These are phyloP conservation scores for Clausena lansium DNA, from an alignment of 345 rosid genomes.

Conservation along the genomic window DNA sequence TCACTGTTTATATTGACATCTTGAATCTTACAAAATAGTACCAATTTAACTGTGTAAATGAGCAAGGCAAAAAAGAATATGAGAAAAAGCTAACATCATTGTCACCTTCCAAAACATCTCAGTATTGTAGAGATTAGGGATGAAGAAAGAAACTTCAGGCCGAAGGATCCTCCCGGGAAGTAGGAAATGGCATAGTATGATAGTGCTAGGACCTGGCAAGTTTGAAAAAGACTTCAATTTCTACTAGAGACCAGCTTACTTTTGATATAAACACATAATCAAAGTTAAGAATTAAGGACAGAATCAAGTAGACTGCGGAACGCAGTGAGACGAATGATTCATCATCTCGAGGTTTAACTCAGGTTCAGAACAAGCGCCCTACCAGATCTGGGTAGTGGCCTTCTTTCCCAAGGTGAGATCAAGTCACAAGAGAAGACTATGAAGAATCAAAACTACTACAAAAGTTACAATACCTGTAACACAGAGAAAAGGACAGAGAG, in stretches of 20 bases:
- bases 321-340: not conserved
- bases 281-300: not conserved
- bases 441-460: not conserved
- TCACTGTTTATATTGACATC: not conserved
- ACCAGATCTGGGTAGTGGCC: not conserved
- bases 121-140: constrained; percentile 33
- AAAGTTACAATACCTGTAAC: constrained; percentile 49
- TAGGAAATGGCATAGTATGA: constrained; percentile 46
- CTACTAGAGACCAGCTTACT: not conserved
- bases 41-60: not conserved
- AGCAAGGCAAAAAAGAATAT: not conserved
- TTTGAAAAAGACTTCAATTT: constrained; percentile 11
- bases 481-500: constrained; percentile 66
- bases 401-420: not conserved
- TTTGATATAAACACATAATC: not conserved
- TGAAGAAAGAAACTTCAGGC: constrained; percentile 40
- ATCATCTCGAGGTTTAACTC: not conserved
- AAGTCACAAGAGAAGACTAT: not conserved
- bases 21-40: constrained; percentile 8
- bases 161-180: constrained; percentile 54
- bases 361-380: not conserved
- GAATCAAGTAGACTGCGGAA: not conserved
- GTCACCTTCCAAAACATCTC: constrained; percentile 46
- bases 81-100: not conserved
- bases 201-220: constrained; percentile 38